Evolutionary conservation across 1,284 basidiomycete genomes (phyloP), one percentile per base, ranked within the genome.

Genomic region (Bondarzewia mesenterica): DNA sequence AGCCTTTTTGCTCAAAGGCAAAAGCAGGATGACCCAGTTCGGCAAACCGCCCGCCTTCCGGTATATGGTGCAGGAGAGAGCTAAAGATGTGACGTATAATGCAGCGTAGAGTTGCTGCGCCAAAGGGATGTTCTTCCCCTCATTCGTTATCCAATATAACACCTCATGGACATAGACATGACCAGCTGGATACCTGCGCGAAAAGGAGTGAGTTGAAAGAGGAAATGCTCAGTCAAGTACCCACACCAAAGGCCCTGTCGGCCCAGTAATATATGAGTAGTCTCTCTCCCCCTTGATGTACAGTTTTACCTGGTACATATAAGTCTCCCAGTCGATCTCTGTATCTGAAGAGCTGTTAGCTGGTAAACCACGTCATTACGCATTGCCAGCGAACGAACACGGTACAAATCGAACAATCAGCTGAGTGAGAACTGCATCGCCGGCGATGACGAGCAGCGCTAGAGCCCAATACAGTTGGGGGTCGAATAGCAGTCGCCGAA

Each of bases 281-380:
- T 94, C 80, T 23, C 86, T 73, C 65, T 96, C 85, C 35, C 95
- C 95, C 41, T 80, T 76, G 41, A 88, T 60, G 65, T 89, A 94
- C 43, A 89, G 64, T 47, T 85, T 75, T 2, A 89, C 78, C 53
- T 99, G 96, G 51, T 86, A 74, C 78, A 94, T 86, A 60, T 96
- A 96, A 0, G 93, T 95, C 61, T 82, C 77, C 80, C 89, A 99
- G 69, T 99, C 96, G 60, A 99, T 99, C 68, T 99, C 95, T n/a
- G 96, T 99, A 69, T 94, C 93, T 95, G 67, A 46, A 51, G 48
- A 42, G 41, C 50, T 42, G 38, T 45, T 18, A 22, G 45, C 47
- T 35, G 22, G 43, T n/a, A 12, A 6, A 23, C 12, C 15, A 27
- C 7, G 18, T 16, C 42, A 36, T 42, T 15, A 37, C 12, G 48